A percentile compares a stretch with the other conserved stretches of the same genome.
Evolutionary conservation across 805 yeast species (phyloP).

Genomic region (Lipomyces japonicus): DNA sequence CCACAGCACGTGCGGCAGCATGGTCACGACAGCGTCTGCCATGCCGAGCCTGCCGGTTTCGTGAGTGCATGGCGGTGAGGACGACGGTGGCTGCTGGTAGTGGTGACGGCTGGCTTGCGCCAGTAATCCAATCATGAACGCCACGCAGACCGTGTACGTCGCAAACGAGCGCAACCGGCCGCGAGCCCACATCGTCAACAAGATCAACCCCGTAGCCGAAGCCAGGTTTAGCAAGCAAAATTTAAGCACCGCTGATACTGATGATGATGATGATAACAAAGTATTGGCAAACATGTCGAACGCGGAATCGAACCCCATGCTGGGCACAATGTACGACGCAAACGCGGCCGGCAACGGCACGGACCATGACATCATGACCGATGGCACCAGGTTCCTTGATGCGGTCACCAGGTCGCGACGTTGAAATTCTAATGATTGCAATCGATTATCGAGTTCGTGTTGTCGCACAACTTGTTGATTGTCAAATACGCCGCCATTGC

Average conservation of each 20-base stretch:
- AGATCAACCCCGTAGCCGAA: conserved; percentile 4
- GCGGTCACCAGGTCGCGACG: too few species aligned
- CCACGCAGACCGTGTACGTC: not conserved
- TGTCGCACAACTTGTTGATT: too few species aligned
- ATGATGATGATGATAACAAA: too few species aligned
- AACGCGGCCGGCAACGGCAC: conserved; percentile 19
- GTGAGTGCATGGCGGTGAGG: not conserved
- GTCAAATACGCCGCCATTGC: too few species aligned
- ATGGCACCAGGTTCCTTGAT: not conserved
- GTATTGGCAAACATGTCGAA: not conserved
- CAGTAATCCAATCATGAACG: not conserved
- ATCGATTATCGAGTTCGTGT: too few species aligned
- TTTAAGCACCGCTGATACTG: too few species aligned
- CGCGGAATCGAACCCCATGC: conserved; percentile 6
- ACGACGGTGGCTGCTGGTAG: not conserved
- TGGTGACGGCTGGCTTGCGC: not conserved
- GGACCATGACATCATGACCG: conserved; percentile 13
- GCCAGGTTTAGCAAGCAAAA: too few species aligned
- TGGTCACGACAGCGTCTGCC: not conserved
- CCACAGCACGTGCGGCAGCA: conserved; percentile 15
- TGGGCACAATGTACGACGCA: conserved; percentile 3
- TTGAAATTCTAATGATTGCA: too few species aligned
- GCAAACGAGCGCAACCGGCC: conserved; percentile 2
- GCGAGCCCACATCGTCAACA: not conserved
- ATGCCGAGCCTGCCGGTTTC: not conserved